These are phyloP conservation scores for Chlorencoelia australis DNA, from an alignment of 2,329 filamentous ascomycete genomes.

Conservation along the genomic window DNA sequence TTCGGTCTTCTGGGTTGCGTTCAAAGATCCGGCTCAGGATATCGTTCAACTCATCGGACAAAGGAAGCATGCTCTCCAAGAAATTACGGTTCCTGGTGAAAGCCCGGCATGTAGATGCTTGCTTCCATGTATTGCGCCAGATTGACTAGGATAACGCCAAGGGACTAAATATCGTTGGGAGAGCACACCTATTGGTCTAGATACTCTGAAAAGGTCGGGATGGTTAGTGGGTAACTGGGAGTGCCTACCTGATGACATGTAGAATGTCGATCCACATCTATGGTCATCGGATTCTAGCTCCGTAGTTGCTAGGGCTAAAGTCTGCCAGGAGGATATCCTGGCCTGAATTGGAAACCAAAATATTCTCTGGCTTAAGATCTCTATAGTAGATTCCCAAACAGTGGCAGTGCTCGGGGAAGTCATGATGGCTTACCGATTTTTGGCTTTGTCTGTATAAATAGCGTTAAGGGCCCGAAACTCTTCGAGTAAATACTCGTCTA, in stretches of 20 bases:
- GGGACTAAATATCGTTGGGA: conserved; percentile 93
- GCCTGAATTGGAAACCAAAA: conserved; percentile 81
- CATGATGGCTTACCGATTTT: too few species aligned
- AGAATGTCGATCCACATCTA: conserved; percentile 96
- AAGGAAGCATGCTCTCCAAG: conserved; percentile 80
- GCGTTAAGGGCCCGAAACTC: too few species aligned
- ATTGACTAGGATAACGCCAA: conserved; percentile 97
- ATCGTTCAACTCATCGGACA: conserved; percentile 80
- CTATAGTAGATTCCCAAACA: conserved; percentile 88
- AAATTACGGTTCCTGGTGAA: conserved; percentile 80
- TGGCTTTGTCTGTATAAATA: too few species aligned
- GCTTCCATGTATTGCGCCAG: conserved; percentile 98
- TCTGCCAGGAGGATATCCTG: conserved; percentile 92
- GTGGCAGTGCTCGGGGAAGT: conserved; percentile 95
- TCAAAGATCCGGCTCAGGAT: conserved; percentile 86
- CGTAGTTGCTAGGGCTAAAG: conserved; percentile 87
- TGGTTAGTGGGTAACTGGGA: conserved; percentile 16
- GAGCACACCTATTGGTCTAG: conserved; percentile 84
- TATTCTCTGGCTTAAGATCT: conserved; percentile 97
- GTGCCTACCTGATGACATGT: conserved; percentile 93
- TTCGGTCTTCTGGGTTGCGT: conserved; percentile 70
- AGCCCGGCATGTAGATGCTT: conserved; percentile 88
- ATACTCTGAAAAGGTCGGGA: conserved; percentile 57
- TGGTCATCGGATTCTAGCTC: conserved; percentile 83
- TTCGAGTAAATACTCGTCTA: too few species aligned